Evolutionary conservation across 163 green algal species (phyloP), one percentile per base, ranked within the genome.

Genomic region (Scenedesmus sp.): DNA sequence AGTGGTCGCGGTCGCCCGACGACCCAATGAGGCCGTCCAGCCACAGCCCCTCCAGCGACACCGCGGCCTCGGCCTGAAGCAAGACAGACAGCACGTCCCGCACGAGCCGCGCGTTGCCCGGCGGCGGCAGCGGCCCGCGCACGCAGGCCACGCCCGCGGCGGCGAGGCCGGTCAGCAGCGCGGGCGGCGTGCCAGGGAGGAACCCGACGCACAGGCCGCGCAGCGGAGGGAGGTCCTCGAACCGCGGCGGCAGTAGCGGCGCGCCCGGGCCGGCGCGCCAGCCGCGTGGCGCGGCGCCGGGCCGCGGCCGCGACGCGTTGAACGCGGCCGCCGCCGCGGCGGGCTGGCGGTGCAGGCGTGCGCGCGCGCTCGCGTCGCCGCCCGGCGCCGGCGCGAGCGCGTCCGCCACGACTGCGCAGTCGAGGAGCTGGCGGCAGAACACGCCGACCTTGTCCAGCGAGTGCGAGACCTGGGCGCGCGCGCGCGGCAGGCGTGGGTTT

Each of bases 361-460:
- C 13, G 24, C 34, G 33, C 22, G 71, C 10, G 26, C 56, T n/a
- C 17, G 26, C 48, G 36, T 7, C 44, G 42, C 14, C 26, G 28
- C 0, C 39, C n/a, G 29, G 9, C 24, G 56, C 39, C 53, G 57
- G 28, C 57, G 45, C 58, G 18, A 81, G 74, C 18, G 74, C 74
- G 34, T 64, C 60, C 11, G 63, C 74, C 24, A 81, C 62, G 1
- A 74, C 74, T n/a, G 63, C 62, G n/a, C 74, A 81, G 63, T 81
- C 74, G 18, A 74, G 63, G 5, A 63, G 28, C 36, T 81, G 62
- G 14, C 74, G 74, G 34, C 74, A 81, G 50, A 81, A 81, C 13
- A 81, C 36, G 4, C 74, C 74, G 1, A 63, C 69, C 28, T 81
- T 81, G 63, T 81, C 74, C 18, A 81, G 39, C 1, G 62, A 75